phyloP scores from a whole-genome alignment of 371 early-diverging fungal genomes.

The Capillidium heterosporum region DNA sequence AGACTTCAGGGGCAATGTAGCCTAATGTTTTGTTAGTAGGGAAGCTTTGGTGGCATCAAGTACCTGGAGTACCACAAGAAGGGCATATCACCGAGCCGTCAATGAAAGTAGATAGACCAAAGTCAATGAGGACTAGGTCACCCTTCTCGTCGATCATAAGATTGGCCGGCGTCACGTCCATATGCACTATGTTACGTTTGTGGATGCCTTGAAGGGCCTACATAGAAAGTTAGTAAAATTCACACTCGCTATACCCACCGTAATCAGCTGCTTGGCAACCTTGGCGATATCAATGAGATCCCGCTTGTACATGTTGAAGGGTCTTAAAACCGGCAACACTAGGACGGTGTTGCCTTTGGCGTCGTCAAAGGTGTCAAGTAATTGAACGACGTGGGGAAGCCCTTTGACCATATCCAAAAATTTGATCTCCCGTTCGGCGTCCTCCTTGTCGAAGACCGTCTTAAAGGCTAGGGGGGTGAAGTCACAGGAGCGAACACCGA shows the following conservation, averaged over 20 bases:
- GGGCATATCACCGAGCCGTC: neutral
- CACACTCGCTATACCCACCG: neutral
- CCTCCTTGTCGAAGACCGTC: slow-evolving; percentile 23
- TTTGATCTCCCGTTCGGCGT: slow-evolving; percentile 29
- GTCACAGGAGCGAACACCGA: slow-evolving; percentile 30
- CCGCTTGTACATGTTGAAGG: slow-evolving; percentile 13
- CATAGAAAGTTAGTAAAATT: neutral
- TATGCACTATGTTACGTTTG: slow-evolving; percentile 26
- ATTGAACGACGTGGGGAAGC: slow-evolving; percentile 25
- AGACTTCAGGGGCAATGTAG: slow-evolving; percentile 5
- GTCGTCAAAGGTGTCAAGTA: slow-evolving; percentile 32
- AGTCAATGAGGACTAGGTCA: slow-evolving; percentile 41
- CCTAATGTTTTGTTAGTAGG: neutral
- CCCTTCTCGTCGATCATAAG: slow-evolving; percentile 33
- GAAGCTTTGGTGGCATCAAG: too few species aligned
- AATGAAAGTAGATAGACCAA: slow-evolving; percentile 26
- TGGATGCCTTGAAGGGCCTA: slow-evolving; percentile 7
- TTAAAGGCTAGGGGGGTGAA: slow-evolving; percentile 37
- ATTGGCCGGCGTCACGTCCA: slow-evolving; percentile 43
- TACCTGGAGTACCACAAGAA: neutral
- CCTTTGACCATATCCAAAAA: slow-evolving; percentile 17
- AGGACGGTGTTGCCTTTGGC: slow-evolving; percentile 25
- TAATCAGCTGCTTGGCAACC: neutral
- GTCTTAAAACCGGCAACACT: slow-evolving; percentile 27
- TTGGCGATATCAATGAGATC: slow-evolving; percentile 15